These are phyloP conservation scores for Amphicarpaea edgeworthii DNA, from an alignment of 306 rosid genomes.

Conservation along the genomic window DNA sequence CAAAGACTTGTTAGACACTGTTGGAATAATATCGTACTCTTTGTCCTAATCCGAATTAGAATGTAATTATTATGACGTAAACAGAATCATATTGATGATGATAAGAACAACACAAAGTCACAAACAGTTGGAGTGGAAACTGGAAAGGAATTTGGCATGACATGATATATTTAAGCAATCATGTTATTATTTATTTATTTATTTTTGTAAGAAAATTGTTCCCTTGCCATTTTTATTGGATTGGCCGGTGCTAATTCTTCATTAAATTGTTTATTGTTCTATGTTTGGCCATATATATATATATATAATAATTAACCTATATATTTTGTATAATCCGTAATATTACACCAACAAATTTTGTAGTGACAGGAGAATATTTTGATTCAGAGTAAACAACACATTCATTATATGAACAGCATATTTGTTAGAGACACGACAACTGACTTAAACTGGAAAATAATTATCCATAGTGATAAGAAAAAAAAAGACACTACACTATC, in stretches of 20 bases:
- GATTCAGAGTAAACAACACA: slow-evolving; percentile 5
- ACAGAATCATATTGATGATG: not conserved
- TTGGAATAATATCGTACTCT: slow-evolving; percentile 25
- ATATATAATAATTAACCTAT: too few relatives aligned
- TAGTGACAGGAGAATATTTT: not conserved
- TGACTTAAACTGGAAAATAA: slow-evolving; percentile 3
- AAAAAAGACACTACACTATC: too few relatives aligned
- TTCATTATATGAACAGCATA: slow-evolving; percentile 28
- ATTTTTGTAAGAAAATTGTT: not conserved
- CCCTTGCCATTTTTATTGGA: not conserved
- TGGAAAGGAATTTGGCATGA: not conserved
- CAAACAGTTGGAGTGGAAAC: slow-evolving; percentile 11
- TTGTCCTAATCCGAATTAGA: slow-evolving; percentile 17
- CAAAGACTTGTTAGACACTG: not conserved
- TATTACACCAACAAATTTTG: too few relatives aligned
- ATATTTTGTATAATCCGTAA: too few relatives aligned
- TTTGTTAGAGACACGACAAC: slow-evolving; percentile 19
- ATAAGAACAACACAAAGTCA: not conserved
- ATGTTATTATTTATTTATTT: not conserved
- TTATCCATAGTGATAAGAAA: too few relatives aligned
- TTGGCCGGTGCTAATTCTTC: not conserved
- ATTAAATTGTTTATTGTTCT: not conserved
- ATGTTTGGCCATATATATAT: not conserved
- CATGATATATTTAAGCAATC: slow-evolving; percentile 21
- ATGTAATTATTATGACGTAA: slow-evolving; percentile 1